A percentile compares a stretch with the other conserved stretches of the same genome.
Conservation (phyloP, 2,329 filamentous ascomycete genomes). For the Fusarium buxicola region DNA sequence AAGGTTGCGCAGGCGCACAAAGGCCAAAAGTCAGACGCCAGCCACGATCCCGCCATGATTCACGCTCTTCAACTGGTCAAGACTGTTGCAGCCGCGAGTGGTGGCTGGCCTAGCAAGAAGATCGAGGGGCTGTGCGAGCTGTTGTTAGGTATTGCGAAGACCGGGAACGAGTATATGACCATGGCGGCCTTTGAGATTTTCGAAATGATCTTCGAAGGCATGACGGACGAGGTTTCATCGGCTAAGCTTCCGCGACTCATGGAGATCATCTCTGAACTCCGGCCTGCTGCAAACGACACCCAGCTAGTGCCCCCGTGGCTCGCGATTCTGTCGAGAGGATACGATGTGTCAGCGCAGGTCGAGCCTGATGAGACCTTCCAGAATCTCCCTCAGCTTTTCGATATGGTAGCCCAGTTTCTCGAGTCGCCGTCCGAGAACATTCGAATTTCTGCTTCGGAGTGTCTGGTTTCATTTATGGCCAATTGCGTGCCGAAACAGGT, state of each 20-base stretch:
- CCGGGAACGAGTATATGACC: constrained; percentile 93
- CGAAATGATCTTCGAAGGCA: constrained; percentile 93
- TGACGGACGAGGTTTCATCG: constrained; percentile 88
- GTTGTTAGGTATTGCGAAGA: constrained; percentile 86
- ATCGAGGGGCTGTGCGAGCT: constrained; percentile 93
- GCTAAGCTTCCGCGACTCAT: constrained; percentile 89
- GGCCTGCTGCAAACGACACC: constrained; percentile 91
- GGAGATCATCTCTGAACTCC: constrained; percentile 91
- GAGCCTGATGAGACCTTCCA: constrained; percentile 91
- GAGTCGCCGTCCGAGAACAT: constrained; percentile 92
- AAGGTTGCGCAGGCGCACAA: constrained; percentile 73
- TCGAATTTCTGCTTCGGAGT: constrained; percentile 92
- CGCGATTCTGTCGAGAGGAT: constrained; percentile 91
- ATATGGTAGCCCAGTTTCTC: constrained; percentile 82
- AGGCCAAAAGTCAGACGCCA: constrained; percentile 68
- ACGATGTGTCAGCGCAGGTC: constrained; percentile 91
- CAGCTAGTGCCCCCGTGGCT: constrained; percentile 97
- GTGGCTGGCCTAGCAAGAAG: constrained; percentile 96
- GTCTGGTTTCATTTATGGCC: constrained; percentile 89
- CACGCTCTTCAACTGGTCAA: constrained; percentile 94
- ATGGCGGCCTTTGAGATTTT: constrained; percentile 98
- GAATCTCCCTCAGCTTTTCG: constrained; percentile 87
- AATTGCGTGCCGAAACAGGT: constrained; percentile 89
- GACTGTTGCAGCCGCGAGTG: constrained; percentile 85
- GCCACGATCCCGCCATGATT: constrained; percentile 85